phyloP scores from a whole-genome alignment of 306 rosid genomes.

The Gynostemma pentaphyllum region DNA sequence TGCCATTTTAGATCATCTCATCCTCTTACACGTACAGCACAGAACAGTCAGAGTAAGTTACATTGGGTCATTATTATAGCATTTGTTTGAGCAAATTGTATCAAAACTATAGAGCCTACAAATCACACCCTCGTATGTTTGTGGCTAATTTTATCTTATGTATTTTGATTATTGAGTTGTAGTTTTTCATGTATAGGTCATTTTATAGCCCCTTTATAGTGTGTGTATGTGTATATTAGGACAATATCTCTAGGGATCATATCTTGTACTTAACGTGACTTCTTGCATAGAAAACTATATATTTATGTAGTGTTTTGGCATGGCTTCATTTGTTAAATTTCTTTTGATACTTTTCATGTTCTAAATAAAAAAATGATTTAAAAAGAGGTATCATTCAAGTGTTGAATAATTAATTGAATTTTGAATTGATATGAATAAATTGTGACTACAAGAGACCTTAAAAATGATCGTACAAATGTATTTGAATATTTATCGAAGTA shows the following conservation, averaged over 20 bases:
- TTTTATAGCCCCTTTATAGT: no score
- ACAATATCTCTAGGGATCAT: not conserved
- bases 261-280: not conserved
- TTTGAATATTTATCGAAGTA: no score
- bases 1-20: conserved; percentile 17
- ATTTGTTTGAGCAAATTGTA: not conserved
- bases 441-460: no score
- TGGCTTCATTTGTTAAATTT: not conserved
- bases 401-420: no score
- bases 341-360: no score
- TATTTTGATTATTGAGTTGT: not conserved
- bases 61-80: not conserved
- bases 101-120: not conserved
- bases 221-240: not conserved
- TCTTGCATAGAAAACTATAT: not conserved
- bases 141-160: no score
- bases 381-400: no score
- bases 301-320: not conserved
- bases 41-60: not conserved
- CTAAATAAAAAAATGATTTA: no score
- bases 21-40: not conserved
- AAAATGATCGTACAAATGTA: no score
- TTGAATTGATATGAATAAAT: no score
- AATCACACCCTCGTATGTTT: not conserved
- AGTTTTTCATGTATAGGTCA: not conserved